Evolutionary conservation across 169 alveolate genomes (phyloP).

Genomic region (Plasmodium knowlesi): DNA sequence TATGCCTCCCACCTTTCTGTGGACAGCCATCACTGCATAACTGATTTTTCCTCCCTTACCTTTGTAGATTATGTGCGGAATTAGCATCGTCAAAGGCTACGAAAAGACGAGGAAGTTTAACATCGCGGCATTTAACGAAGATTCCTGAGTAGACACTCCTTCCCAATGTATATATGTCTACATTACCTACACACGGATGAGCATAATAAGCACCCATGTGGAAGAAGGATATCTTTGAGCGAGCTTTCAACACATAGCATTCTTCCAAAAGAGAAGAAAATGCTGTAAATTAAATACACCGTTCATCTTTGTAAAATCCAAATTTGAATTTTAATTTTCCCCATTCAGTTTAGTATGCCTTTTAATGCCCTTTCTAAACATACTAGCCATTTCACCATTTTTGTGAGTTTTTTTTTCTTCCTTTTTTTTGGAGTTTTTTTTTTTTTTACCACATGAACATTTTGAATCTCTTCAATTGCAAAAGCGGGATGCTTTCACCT

Average conservation of each 20-base stretch:
- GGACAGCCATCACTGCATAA: background rate
- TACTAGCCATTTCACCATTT: no score
- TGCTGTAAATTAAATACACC: background rate
- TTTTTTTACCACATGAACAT: background rate
- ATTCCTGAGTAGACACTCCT: background rate
- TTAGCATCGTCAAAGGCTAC: conserved; percentile 54
- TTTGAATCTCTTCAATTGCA: background rate
- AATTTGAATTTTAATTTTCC: background rate
- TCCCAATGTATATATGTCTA: background rate
- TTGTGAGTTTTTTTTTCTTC: no score
- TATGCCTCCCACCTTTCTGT: background rate
- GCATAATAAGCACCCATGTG: background rate
- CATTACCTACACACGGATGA: background rate
- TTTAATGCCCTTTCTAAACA: no score
- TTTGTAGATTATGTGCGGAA: conserved; percentile 66
- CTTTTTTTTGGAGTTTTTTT: background rate
- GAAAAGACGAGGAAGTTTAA: conserved; percentile 51
- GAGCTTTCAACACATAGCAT: background rate
- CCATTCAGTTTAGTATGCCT: background rate
- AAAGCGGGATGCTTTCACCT: background rate
- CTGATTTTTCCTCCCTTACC: background rate
- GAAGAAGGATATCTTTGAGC: background rate
- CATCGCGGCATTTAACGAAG: conserved; percentile 45
- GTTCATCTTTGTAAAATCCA: background rate
- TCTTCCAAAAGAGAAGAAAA: background rate